Base-by-base conservation (phyloP, 2,329 filamentous ascomycete species). In the Ampelomyces quisqualis region DNA sequence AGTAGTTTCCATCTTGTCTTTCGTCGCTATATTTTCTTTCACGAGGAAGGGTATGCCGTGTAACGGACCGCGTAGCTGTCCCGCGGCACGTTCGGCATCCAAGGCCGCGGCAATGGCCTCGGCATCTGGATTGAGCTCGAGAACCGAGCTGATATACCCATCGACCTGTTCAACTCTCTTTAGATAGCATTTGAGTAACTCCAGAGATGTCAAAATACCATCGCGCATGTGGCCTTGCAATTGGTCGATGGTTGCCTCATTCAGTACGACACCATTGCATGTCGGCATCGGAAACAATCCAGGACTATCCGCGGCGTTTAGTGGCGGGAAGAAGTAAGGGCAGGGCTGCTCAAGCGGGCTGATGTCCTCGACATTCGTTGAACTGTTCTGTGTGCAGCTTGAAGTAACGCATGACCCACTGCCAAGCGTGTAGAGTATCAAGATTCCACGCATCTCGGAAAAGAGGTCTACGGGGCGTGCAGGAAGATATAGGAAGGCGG, bases 1-100 rank as follows among this genome's bases (percentile, higher is more conserved):
- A 0, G 86, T 89, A 0, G 85, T 90, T 59, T 89, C 77, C 76
- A 90, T 79, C 36, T 77, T 77, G 60, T 88, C 85, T 49, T 80
- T 81, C 7, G 78, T 81, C 1, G 62, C 64, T 20, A 67, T 65
- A 30, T 64, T 67, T 21, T 90, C 85, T 66, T 90, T 90, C 49
- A 88, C 78, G 2, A 85, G 72, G 60, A 86, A 86, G 0, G 86
- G 86, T 29, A 90, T 86, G 3, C 86, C 86, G 60, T 90, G 86
- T 1, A 90, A 73, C 1, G 80, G 80, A 1, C 84, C 78, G n/a
- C 82, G 77, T 7, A 82, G 63, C 26, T 69, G 71, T 17, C 82
- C 82, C 1, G 68, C 55, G 9, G 62, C 58, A 13, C 85, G 76
- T 65, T 89, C 84, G 0, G 58, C 60, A 53, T 90, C 86, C 20